phyloP scores from a whole-genome alignment of 1,284 basidiomycete species.

The Cutaneotrichosporon daszewskae region DNA sequence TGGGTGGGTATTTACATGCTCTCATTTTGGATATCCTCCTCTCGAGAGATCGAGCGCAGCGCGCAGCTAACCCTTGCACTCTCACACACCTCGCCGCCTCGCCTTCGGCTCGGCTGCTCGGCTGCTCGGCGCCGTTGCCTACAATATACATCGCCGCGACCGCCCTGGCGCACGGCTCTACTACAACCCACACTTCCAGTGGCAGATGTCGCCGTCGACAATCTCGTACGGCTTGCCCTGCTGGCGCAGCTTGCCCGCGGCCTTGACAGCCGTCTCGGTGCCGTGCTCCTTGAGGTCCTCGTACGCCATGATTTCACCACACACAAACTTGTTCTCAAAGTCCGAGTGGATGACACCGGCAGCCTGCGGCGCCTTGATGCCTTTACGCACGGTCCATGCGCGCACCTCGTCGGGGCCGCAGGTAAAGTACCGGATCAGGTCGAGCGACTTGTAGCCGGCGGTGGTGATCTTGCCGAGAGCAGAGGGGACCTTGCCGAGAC shows the following conservation, averaged over 20 bases:
- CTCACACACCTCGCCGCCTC: no score
- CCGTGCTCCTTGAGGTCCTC: constrained; percentile 89
- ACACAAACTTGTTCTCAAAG: constrained; percentile 89
- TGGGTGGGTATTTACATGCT: no score
- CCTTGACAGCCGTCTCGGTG: constrained; percentile 84
- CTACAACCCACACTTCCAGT: constrained; percentile 34
- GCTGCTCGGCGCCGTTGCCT: no score
- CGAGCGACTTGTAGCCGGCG: constrained; percentile 77
- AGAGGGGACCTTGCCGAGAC: constrained; percentile 50
- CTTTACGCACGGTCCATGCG: constrained; percentile 94
- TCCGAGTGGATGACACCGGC: constrained; percentile 87
- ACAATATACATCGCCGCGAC: no score
- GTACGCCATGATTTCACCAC: constrained; percentile 95
- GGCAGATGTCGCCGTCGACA: constrained; percentile 50
- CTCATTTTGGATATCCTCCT: no score
- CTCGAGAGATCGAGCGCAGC: no score
- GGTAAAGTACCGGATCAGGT: constrained; percentile 95
- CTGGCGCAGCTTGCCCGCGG: constrained; percentile 90
- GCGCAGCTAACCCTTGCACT: no score
- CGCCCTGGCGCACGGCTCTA: neutral
- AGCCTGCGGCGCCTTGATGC: constrained; percentile 91
- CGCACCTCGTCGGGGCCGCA: constrained; percentile 95
- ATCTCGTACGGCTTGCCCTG: constrained; percentile 80
- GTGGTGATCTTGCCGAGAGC: constrained; percentile 87
- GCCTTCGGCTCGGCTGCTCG: no score